phyloP scores from a whole-genome alignment of 2,329 filamentous ascomycete species.

The Aspergillus melleus region DNA sequence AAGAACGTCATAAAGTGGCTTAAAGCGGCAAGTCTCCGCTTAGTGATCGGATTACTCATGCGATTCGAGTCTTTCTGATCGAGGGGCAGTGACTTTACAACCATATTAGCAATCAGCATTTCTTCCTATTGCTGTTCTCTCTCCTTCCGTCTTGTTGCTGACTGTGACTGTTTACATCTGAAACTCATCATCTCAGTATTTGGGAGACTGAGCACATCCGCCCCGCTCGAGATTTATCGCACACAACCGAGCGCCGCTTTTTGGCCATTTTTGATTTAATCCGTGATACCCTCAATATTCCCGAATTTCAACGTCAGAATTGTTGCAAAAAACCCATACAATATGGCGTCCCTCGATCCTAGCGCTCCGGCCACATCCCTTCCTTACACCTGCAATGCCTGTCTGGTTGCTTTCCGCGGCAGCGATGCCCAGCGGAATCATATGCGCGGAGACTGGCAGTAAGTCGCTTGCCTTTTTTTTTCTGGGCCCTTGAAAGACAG shows the following conservation, averaged over 20 bases:
- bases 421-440: conserved; percentile 90
- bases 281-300: conserved; percentile 6
- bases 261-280: not conserved
- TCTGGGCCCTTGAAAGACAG: not conserved
- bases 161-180: not conserved
- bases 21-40: conserved; percentile 19
- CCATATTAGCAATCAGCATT: not conserved
- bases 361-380: conserved; percentile 47
- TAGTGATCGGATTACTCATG: conserved; percentile 12
- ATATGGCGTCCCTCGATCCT: conserved; percentile 7
- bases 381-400: conserved; percentile 97
- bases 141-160: not conserved
- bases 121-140: not conserved
- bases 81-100: conserved; percentile 4
- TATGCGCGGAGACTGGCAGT: conserved; percentile 99
- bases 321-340: not conserved
- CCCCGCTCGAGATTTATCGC: not conserved
- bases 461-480: conserved; percentile 45
- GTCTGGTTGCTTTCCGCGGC: conserved; percentile 92
- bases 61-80: not conserved
- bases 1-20: conserved; percentile 18
- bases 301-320: not conserved
- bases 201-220: not conserved
- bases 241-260: conserved; percentile 1
- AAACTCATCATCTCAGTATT: not conserved